Evolutionary conservation across 1,284 basidiomycete species (phyloP).

Genomic region (Chalciporus sp.): DNA sequence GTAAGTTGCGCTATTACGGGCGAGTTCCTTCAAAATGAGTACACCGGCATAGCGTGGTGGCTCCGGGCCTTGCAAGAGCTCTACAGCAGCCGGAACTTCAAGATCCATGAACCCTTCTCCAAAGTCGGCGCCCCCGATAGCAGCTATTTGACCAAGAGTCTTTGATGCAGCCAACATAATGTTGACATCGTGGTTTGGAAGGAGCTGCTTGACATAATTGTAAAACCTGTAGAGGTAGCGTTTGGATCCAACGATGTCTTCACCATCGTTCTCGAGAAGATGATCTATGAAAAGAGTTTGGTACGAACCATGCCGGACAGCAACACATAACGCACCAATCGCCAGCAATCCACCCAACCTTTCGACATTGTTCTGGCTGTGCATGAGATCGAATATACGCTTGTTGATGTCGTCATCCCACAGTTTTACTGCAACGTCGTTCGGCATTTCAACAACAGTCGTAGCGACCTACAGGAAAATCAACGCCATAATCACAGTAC

Average conservation of each 20-base stretch:
- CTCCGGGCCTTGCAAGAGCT: constrained; percentile 76
- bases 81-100: constrained; percentile 82
- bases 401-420: constrained; percentile 85
- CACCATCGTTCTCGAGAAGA: constrained; percentile 69
- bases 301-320: constrained; percentile 8
- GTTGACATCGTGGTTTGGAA: constrained; percentile 82
- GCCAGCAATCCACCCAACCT: constrained; percentile 83
- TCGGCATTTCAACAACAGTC: constrained; percentile 73
- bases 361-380: constrained; percentile 74
- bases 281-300: constrained; percentile 50
- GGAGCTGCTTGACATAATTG: constrained; percentile 87
- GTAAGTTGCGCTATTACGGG: constrained; percentile 81
- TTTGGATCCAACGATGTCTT: constrained; percentile 76
- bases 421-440: constrained; percentile 73
- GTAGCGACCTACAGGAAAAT: constrained; percentile 57
- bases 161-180: constrained; percentile 90
- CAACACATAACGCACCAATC: constrained; percentile 57
- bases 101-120: constrained; percentile 88
- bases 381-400: constrained; percentile 79
- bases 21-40: constrained; percentile 89
- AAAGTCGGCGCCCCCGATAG: constrained; percentile 79
- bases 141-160: constrained; percentile 80
- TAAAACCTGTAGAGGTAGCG: constrained; percentile 84
- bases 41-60: constrained; percentile 82
- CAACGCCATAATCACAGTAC: constrained; percentile 8